Percentiles rank a stretch among this genome's conserved stretches.
Conservation (phyloP, 306 rosid species). For the Boehmeria nivea region DNA sequence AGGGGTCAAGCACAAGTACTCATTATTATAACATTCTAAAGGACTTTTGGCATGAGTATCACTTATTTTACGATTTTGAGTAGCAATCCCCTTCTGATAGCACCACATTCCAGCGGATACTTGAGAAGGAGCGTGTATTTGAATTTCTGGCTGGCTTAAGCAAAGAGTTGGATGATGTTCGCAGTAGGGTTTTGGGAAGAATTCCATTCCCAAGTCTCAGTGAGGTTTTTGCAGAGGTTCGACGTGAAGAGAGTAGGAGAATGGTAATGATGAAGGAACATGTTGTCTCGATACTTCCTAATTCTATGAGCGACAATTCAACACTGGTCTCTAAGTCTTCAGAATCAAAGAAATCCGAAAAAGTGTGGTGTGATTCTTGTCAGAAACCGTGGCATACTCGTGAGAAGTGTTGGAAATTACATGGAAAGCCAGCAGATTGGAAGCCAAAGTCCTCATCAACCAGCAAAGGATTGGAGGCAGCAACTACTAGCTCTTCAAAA, state of each 20-base stretch:
- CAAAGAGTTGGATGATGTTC: constrained; percentile 8
- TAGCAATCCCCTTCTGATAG: too few relatives aligned
- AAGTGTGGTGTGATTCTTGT: background rate
- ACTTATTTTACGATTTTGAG: too few relatives aligned
- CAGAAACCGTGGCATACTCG: background rate
- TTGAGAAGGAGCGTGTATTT: background rate
- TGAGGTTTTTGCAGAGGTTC: constrained; percentile 1
- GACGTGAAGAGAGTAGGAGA: constrained; percentile 8
- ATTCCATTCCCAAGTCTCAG: background rate
- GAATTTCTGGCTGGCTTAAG: background rate
- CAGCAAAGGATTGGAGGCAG: too few relatives aligned
- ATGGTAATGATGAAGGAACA: background rate
- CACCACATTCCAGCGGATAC: too few relatives aligned
- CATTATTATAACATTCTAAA: too few relatives aligned
- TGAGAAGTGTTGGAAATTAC: background rate
- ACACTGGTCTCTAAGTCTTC: background rate
- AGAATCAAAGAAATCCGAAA: background rate
- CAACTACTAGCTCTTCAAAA: too few relatives aligned
- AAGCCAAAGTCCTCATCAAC: background rate
- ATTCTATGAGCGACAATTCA: background rate
- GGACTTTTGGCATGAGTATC: too few relatives aligned
- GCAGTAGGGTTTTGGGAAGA: background rate
- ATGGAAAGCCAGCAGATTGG: background rate
- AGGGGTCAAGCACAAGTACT: too few relatives aligned
- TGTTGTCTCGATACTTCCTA: background rate